These are phyloP conservation scores for Tulasnella sp. DNA, from an alignment of 768 basidiomycete genomes.

Conservation along the genomic window DNA sequence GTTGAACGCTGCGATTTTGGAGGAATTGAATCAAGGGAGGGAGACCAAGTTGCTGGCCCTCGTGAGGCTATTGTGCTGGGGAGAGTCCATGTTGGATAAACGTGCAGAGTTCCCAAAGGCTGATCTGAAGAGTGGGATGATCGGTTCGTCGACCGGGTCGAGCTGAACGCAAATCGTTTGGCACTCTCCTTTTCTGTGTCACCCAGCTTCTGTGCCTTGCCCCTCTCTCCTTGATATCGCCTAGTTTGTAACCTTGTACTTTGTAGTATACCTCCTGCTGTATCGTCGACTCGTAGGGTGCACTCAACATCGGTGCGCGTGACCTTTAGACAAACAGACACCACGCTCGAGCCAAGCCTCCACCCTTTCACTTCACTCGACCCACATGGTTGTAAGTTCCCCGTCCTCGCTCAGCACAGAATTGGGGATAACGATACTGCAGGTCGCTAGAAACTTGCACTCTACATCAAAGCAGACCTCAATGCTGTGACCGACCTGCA, in stretches of 20 bases:
- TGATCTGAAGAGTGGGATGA: constrained; percentile 21
- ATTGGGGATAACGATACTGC: not conserved
- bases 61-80: constrained; percentile 81
- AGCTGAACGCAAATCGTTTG: not conserved
- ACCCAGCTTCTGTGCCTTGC: not conserved
- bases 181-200: not conserved
- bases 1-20: constrained; percentile 91
- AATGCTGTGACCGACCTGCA: constrained; percentile 66
- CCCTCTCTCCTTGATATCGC: not conserved
- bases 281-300: not conserved
- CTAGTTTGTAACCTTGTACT: not conserved
- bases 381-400: constrained; percentile 12
- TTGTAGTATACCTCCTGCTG: not conserved
- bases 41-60: constrained; percentile 83
- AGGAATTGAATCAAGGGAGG: constrained; percentile 83
- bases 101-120: constrained; percentile 62
- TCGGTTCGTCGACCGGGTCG: not conserved
- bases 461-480: constrained; percentile 49
- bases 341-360: not conserved
- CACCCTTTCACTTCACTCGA: not conserved
- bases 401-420: not conserved
- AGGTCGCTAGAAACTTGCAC: constrained; percentile 18
- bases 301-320: not conserved
- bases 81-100: constrained; percentile 67
- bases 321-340: not conserved